Percentiles rank a stretch among this genome's conserved stretches.
Conservation (phyloP, 208 protist genomes). For the Trypanosoma congolense region DNA sequence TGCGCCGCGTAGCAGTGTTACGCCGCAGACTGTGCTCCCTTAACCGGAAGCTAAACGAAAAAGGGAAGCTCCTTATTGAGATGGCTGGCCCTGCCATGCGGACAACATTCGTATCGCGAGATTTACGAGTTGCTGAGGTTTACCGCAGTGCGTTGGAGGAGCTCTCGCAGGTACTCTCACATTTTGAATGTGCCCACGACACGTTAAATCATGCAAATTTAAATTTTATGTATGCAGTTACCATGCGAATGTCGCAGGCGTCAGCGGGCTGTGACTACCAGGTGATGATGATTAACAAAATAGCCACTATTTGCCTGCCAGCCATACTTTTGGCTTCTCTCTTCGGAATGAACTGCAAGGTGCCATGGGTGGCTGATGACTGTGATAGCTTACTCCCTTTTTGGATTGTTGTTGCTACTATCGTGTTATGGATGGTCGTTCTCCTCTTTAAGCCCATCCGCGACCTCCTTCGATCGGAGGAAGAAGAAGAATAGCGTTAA, state of each 20-base stretch:
- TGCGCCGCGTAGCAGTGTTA: slow-evolving; percentile 71
- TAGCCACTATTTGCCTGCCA: slow-evolving; percentile 83
- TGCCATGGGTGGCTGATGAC: slow-evolving; percentile 61
- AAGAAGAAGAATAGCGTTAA: background rate
- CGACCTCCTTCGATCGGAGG: background rate
- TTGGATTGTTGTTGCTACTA: slow-evolving; percentile 56
- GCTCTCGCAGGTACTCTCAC: slow-evolving; percentile 53
- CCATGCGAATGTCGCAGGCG: slow-evolving; percentile 88
- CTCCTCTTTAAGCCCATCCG: slow-evolving; percentile 49
- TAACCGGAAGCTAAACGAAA: slow-evolving; percentile 56
- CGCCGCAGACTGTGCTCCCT: slow-evolving; percentile 67
- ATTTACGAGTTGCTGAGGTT: background rate
- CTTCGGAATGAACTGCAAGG: slow-evolving; percentile 89
- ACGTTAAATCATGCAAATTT: slow-evolving; percentile 79
- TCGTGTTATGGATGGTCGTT: slow-evolving; percentile 55
- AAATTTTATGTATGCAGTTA: slow-evolving; percentile 73
- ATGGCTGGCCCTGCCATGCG: slow-evolving; percentile 68
- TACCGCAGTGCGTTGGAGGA: slow-evolving; percentile 38
- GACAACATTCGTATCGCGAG: slow-evolving; percentile 45
- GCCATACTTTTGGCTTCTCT: slow-evolving; percentile 76
- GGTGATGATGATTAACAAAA: slow-evolving; percentile 70
- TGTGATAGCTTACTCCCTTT: slow-evolving; percentile 56
- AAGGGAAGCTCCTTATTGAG: slow-evolving; percentile 72
- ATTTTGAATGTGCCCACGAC: slow-evolving; percentile 74
- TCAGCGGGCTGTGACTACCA: slow-evolving; percentile 72